Conservation (phyloP, 202 grass and related monocot species). For the Brachypodium distachyon region DNA sequence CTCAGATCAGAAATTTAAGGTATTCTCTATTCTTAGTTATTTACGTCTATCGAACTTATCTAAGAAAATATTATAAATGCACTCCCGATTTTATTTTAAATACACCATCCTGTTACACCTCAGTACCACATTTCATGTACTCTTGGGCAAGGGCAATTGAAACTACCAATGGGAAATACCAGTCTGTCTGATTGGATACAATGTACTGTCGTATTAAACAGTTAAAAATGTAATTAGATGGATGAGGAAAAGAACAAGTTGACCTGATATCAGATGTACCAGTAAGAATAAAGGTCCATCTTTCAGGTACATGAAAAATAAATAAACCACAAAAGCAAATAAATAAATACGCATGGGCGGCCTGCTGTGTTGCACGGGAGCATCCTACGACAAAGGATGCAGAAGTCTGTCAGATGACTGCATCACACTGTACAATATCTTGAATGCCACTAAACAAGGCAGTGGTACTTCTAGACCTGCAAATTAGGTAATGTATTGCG, state of each 20-base stretch:
- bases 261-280: background rate
- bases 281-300: background rate
- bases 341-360: background rate
- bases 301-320: background rate
- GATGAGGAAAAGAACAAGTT: background rate
- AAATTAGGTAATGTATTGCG: background rate
- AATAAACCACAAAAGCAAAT: background rate
- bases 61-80: background rate
- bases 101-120: background rate
- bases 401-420: background rate
- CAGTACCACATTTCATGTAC: background rate
- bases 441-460: background rate
- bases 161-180: background rate
- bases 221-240: background rate
- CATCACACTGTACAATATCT: background rate
- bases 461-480: constrained; percentile 1
- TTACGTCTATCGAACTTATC: background rate
- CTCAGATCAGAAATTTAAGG: background rate
- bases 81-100: background rate
- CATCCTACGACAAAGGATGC: background rate
- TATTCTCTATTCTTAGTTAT: background rate
- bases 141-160: background rate
- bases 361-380: background rate
- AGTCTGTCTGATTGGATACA: background rate
- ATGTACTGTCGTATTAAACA: background rate